Conservation (phyloP, 305 asterid genomes). For the Caryopteris hybrid region DNA sequence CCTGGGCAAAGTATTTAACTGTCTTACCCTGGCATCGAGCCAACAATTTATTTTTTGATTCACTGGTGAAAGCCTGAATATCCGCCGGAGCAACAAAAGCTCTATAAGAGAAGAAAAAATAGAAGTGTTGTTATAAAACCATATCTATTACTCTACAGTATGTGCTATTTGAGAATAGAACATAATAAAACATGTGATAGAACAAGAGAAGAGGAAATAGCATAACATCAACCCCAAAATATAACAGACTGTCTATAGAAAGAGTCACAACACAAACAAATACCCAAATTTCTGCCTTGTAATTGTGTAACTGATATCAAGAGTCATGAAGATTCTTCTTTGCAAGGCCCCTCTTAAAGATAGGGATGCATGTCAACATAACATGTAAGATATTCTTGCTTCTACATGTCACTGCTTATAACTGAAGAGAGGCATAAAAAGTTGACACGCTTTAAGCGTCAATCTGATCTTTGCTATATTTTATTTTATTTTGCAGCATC, state of each 20-base stretch:
- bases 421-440: background rate
- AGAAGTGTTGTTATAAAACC: background rate
- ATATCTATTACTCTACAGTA: background rate
- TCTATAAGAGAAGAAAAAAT: constrained; percentile 39
- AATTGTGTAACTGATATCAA: background rate
- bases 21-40: constrained; percentile 67
- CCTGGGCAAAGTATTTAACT: constrained; percentile 57
- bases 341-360: background rate
- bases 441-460: background rate
- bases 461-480: background rate
- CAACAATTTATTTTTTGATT: constrained; percentile 56
- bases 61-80: constrained; percentile 67
- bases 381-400: background rate
- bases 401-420: background rate
- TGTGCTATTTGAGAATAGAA: background rate
- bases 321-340: background rate
- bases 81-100: constrained; percentile 89
- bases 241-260: background rate
- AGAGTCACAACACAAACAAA: background rate
- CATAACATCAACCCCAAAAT: background rate
- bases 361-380: background rate
- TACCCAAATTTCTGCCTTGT: background rate
- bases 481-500: background rate
- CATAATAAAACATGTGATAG: constrained; percentile 2
- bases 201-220: constrained; percentile 2